Evolutionary conservation across 257 asterid species (phyloP), one percentile per base, ranked within the genome.

Genomic region (Gardenia jasminoides): DNA sequence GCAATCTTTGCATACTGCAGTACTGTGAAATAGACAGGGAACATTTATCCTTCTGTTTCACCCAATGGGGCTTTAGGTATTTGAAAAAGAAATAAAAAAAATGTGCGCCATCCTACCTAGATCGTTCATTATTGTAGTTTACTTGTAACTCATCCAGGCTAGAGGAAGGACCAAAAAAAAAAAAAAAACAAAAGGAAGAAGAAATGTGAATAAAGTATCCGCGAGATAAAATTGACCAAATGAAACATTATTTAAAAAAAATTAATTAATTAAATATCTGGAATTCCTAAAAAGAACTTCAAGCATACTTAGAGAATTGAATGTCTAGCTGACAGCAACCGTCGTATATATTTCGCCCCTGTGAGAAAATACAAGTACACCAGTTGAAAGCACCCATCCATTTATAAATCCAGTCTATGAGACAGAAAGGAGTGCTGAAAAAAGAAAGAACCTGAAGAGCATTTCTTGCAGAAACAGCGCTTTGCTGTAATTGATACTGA

Each of bases 321-420:
- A 96, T 93, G 84, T 96, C 99, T 83, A 96, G 86, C 88, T 93
- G 98, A 84, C 98, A 96, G 90, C 99, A 96, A 65, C 99, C 99
- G 86, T 93, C 98, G 47, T 96, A 96, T 78, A 93, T 92, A 82
- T 96, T 96, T 47, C 99, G 93, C 65, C 99, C 97, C 98, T 96
- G 83, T 31, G 85, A 83, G 75, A 46, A 77, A 70, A 56, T 77
- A 76, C 74, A 79, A 72, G 71, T 67, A n/a, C 77, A 16, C 74
- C 64, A 81, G 33, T 67, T 54, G 54, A n/a, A 47, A 76, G 28
- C 46, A 52, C 66, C 47, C 67, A 68, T 67, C 56, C 58, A 84
- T 68, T 74, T 75, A 46, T 56, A 69, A 9, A 59, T 8, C 56
- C 69, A 52, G 30, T 41, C 52, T 61, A 39, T 58, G 54, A 58